Evolutionary conservation across 179 eudicot genomes (phyloP).

Genomic region (Silene noctiflora): DNA sequence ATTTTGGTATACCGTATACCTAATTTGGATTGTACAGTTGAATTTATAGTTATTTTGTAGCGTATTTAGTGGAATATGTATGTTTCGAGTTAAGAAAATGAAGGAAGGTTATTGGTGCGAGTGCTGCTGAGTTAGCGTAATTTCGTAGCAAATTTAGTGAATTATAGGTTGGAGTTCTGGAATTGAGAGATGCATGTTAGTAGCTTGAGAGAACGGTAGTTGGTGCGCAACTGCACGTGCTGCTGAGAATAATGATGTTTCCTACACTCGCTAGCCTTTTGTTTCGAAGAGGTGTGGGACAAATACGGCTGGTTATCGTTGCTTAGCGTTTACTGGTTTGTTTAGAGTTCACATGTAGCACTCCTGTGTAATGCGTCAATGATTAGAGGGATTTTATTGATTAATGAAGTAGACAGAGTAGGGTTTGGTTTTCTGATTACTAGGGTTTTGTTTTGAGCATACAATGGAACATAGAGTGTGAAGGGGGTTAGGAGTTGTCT

Average conservation of each 20-base stretch:
- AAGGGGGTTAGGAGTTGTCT: not conserved
- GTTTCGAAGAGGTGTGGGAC: not conserved
- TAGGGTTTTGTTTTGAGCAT: not conserved
- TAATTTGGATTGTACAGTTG: not conserved
- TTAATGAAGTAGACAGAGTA: not conserved
- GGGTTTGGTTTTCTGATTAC: not conserved
- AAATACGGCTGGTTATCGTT: not conserved
- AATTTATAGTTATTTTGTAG: not conserved
- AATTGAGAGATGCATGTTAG: not conserved
- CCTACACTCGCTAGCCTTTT: not conserved
- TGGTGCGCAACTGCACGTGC: not conserved
- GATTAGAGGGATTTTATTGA: not conserved
- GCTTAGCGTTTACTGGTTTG: not conserved
- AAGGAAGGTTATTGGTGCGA: not conserved
- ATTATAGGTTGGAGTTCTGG: not conserved
- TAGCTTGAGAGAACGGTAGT: not conserved
- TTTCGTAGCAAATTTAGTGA: not conserved
- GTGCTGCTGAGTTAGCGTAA: not conserved
- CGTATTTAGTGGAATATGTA: not conserved
- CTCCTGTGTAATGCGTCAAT: too few relatives aligned
- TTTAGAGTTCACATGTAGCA: not conserved
- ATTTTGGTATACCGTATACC: not conserved
- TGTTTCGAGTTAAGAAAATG: not conserved
- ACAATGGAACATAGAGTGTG: not conserved
- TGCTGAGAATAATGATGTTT: not conserved